A percentile compares a stretch with the other conserved stretches of the same genome.
Evolutionary conservation across 305 asterid species (phyloP).

Genomic region (Petunia hybrid): DNA sequence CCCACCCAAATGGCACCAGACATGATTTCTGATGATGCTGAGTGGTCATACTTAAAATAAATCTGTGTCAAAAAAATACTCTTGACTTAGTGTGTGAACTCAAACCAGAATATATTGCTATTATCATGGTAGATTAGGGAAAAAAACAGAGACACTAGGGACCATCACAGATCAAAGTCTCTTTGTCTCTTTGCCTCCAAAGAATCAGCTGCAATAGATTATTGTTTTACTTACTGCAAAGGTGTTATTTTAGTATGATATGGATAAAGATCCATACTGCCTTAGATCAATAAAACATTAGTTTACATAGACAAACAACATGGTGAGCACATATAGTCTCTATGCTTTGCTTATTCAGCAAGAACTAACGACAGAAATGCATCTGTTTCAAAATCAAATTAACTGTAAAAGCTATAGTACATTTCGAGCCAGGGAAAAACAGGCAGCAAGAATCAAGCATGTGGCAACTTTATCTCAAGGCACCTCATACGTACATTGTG

Average conservation of each 20-base stretch:
- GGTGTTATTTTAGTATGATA: background rate
- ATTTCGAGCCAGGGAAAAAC: background rate
- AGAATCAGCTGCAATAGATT: slow-evolving; percentile 13
- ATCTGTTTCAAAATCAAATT: background rate
- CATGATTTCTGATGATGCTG: background rate
- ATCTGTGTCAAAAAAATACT: background rate
- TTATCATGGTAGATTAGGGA: background rate
- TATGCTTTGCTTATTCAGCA: slow-evolving; percentile 26
- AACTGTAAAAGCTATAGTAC: background rate
- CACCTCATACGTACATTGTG: background rate
- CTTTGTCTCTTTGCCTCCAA: background rate
- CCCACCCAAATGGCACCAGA: slow-evolving; percentile 4
- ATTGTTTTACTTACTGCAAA: slow-evolving; percentile 14
- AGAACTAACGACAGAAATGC: background rate
- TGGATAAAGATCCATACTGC: background rate
- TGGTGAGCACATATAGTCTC: background rate
- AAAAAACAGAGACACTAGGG: background rate
- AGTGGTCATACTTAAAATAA: background rate
- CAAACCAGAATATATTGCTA: background rate
- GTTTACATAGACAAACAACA: background rate
- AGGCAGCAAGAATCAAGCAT: background rate
- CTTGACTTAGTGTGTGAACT: slow-evolving; percentile 17
- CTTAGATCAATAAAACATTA: background rate
- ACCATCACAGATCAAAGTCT: background rate
- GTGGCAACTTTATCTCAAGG: slow-evolving; percentile 11